These are phyloP conservation scores for Populus nigra DNA, from an alignment of 345 rosid species.

Conservation along the genomic window DNA sequence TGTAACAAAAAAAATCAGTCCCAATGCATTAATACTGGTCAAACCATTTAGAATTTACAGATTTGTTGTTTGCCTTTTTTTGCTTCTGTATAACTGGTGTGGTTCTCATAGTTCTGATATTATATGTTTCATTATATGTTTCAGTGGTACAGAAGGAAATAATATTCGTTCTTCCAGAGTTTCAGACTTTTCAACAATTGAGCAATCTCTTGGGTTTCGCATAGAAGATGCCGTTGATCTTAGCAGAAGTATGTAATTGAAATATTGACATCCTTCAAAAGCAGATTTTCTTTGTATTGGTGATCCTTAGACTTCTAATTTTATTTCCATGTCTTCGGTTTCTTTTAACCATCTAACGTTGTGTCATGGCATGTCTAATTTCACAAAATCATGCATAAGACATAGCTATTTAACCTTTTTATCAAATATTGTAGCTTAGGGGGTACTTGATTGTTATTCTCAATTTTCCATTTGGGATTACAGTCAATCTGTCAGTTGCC, in stretches of 20 bases:
- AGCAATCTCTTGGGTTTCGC: constrained; percentile 50
- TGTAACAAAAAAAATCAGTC: too few species aligned
- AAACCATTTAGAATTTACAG: neutral
- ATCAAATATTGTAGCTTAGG: neutral
- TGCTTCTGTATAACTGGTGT: neutral
- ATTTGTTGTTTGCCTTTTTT: neutral
- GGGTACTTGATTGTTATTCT: neutral
- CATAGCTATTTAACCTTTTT: neutral
- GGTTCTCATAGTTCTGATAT: constrained; percentile 21
- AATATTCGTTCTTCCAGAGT: constrained; percentile 37
- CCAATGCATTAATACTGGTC: too few species aligned
- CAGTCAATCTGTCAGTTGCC: neutral
- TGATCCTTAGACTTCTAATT: neutral
- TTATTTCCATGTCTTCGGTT: neutral
- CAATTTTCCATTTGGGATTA: neutral
- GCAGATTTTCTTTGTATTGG: neutral
- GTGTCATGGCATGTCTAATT: neutral
- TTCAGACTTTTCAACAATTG: constrained; percentile 45
- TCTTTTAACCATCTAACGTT: neutral
- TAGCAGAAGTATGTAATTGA: constrained; percentile 40
- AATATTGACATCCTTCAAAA: neutral
- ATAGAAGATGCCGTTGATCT: constrained; percentile 55
- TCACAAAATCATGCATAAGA: neutral
- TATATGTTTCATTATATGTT: constrained; percentile 30
- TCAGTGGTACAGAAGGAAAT: constrained; percentile 48